phyloP scores from a whole-genome alignment of 352 stramenopile species.

The Plasmopara viticola region DNA sequence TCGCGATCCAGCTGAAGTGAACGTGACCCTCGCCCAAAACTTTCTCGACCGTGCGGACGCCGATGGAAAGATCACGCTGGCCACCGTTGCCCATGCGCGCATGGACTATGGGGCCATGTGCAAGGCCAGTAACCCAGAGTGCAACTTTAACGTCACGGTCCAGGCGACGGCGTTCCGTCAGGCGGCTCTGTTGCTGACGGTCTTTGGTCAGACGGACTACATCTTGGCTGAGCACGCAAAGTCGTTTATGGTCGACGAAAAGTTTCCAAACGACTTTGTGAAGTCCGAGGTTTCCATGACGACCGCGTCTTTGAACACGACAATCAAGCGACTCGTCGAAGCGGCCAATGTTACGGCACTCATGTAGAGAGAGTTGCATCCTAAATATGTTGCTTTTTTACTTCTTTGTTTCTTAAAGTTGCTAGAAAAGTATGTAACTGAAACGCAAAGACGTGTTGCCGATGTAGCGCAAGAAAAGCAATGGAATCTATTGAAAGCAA shows the following conservation, averaged over 20 bases:
- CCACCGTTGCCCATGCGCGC: background rate
- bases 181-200: constrained; percentile 21
- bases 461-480: too few species aligned
- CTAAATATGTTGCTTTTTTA: too few species aligned
- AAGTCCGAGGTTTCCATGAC: background rate
- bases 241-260: constrained; percentile 31
- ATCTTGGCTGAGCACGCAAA: constrained; percentile 24
- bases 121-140: constrained; percentile 26
- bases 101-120: constrained; percentile 21
- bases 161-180: constrained; percentile 22
- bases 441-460: too few species aligned
- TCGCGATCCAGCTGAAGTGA: constrained; percentile 23
- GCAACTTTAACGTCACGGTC: constrained; percentile 16
- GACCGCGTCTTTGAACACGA: constrained; percentile 6
- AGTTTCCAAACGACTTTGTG: constrained; percentile 20
- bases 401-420: too few species aligned
- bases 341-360: background rate
- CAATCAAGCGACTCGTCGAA: constrained; percentile 10
- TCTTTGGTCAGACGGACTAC: constrained; percentile 12
- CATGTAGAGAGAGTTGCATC: background rate
- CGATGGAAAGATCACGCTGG: constrained; percentile 8
- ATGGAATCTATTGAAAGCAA: too few species aligned
- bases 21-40: constrained; percentile 21
- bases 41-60: constrained; percentile 19
- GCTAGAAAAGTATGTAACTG: too few species aligned